Conservation (phyloP, 2,329 filamentous ascomycete genomes). For the Seiridium unicorne region DNA sequence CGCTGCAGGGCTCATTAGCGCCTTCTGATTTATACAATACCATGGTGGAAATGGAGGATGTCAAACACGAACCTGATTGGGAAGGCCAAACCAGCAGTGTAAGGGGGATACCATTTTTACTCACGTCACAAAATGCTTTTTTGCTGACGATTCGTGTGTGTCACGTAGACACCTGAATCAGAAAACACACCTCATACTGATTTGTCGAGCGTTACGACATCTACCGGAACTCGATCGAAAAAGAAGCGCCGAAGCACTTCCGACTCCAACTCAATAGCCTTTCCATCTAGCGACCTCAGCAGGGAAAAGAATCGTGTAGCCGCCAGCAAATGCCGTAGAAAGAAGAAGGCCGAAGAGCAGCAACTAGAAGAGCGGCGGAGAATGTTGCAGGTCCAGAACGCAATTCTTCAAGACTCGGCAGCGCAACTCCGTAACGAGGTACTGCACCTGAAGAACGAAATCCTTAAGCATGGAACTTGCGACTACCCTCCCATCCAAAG, state of each 20-base stretch:
- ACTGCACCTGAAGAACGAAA: background rate
- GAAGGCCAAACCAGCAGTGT: background rate
- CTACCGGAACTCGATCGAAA: background rate
- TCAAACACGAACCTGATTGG: background rate
- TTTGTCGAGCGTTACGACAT: background rate
- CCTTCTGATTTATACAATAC: background rate
- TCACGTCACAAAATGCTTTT: background rate
- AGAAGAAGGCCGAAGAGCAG: slow-evolving; percentile 7
- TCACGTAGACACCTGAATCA: background rate
- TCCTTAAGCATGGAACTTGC: slow-evolving; percentile 4
- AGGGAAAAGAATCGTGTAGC: slow-evolving; percentile 8
- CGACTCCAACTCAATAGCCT: background rate
- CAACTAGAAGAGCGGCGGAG: background rate
- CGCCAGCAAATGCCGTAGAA: slow-evolving; percentile 5
- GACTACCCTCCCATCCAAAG: slow-evolving; percentile 4
- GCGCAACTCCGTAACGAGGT: background rate
- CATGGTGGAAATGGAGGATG: background rate
- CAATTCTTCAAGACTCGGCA: background rate
- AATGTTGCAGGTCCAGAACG: background rate
- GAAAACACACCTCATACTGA: background rate
- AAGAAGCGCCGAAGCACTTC: background rate
- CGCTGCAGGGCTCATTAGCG: background rate
- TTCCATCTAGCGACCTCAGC: background rate
- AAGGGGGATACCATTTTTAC: background rate
- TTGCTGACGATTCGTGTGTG: background rate